These are phyloP conservation scores for Pisolithus albus DNA, from an alignment of 768 basidiomycete species.

Conservation along the genomic window DNA sequence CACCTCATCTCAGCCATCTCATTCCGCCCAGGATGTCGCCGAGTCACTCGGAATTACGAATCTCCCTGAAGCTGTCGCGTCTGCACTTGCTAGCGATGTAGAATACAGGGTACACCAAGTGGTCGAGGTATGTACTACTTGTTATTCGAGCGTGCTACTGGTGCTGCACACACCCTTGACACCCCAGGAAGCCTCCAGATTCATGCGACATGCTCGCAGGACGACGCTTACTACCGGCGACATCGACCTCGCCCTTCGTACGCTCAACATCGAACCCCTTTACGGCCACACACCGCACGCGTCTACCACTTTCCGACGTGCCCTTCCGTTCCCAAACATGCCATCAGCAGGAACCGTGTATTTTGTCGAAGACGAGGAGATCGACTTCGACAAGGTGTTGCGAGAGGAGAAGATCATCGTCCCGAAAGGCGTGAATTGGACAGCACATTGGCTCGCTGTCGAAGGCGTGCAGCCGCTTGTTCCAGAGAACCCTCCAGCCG, in stretches of 20 bases:
- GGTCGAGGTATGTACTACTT: slow-evolving; percentile 56
- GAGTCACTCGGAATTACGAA: slow-evolving; percentile 75
- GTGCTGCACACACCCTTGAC: not conserved
- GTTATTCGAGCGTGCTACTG: not conserved
- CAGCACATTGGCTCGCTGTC: slow-evolving; percentile 96
- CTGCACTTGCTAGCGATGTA: slow-evolving; percentile 87
- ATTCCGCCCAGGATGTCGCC: slow-evolving; percentile 68
- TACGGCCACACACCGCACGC: slow-evolving; percentile 49
- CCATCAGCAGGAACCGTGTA: slow-evolving; percentile 66
- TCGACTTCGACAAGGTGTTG: slow-evolving; percentile 89
- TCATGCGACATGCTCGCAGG: slow-evolving; percentile 90
- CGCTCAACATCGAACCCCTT: slow-evolving; percentile 92
- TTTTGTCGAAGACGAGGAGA: slow-evolving; percentile 94
- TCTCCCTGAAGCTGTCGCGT: slow-evolving; percentile 73
- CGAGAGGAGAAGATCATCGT: slow-evolving; percentile 79
- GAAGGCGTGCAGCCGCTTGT: slow-evolving; percentile 98
- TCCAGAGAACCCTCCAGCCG: slow-evolving; percentile 88
- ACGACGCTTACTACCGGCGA: slow-evolving; percentile 87
- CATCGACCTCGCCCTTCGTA: slow-evolving; percentile 89
- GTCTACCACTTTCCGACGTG: slow-evolving; percentile 35
- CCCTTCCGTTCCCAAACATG: slow-evolving; percentile 39
- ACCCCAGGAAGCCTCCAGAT: slow-evolving; percentile 79
- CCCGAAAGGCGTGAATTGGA: slow-evolving; percentile 79
- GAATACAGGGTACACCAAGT: slow-evolving; percentile 96
- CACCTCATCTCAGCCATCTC: slow-evolving; percentile 5